These are phyloP conservation scores for Cladosporium sp. DNA, from an alignment of 2,329 filamentous ascomycete genomes.

Conservation along the genomic window DNA sequence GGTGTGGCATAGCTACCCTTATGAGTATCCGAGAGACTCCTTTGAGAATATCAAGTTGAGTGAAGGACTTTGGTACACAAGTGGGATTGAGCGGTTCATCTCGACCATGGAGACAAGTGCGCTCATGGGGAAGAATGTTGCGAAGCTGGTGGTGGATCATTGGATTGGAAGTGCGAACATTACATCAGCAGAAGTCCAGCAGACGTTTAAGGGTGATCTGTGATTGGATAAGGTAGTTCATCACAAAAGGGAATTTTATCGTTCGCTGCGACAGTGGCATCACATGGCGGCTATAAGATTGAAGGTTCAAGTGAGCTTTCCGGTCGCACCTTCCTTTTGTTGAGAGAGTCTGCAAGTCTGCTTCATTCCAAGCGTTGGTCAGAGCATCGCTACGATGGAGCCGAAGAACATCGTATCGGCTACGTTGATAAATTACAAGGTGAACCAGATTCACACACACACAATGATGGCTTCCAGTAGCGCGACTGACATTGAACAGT, in stretches of 20 bases:
- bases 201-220: not conserved
- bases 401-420: too few species aligned
- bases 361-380: too few species aligned
- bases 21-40: conserved; percentile 75
- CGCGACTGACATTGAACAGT: too few species aligned
- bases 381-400: too few species aligned
- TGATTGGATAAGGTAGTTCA: not conserved
- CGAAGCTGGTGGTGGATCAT: conserved; percentile 63
- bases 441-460: too few species aligned
- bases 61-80: conserved; percentile 62
- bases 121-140: conserved; percentile 84
- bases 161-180: conserved; percentile 30
- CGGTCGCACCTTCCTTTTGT: not conserved
- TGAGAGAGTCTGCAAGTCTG: too few species aligned
- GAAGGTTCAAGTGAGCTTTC: not conserved
- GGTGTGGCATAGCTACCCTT: conserved; percentile 80
- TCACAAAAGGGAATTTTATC: too few species aligned
- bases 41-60: conserved; percentile 78
- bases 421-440: too few species aligned
- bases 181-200: too few species aligned
- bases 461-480: too few species aligned
- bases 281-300: too few species aligned
- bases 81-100: conserved; percentile 84
- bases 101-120: conserved; percentile 97
- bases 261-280: too few species aligned